Evolutionary conservation across 2,329 filamentous ascomycete species (phyloP).

Genomic region (Colletotrichum lentis): DNA sequence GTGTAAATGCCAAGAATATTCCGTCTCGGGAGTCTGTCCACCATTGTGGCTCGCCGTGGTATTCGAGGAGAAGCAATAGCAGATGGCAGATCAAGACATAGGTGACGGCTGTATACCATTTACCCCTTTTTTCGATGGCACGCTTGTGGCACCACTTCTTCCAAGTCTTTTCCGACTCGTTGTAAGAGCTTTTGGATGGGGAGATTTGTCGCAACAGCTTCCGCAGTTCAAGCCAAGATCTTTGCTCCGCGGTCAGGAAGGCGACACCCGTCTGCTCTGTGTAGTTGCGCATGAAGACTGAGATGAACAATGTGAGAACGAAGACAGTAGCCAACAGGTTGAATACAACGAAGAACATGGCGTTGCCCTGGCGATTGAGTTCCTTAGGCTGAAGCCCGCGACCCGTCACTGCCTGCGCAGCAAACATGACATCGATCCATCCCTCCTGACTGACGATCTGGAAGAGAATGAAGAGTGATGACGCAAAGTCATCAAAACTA

Average conservation of each 20-base stretch:
- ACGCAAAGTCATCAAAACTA: conserved; percentile 94
- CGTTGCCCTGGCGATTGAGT: conserved; percentile 80
- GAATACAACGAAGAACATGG: conserved; percentile 93
- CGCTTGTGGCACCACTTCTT: conserved; percentile 95
- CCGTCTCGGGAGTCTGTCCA: conserved; percentile 78
- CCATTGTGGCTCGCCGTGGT: conserved; percentile 73
- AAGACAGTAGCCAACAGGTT: conserved; percentile 97
- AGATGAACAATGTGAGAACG: conserved; percentile 95
- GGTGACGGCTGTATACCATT: conserved; percentile 88
- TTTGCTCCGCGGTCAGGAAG: conserved; percentile 92
- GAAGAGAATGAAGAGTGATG: conserved; percentile 93
- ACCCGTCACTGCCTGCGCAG: conserved; percentile 82
- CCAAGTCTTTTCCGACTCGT: conserved; percentile 78
- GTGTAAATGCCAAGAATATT: conserved; percentile 81
- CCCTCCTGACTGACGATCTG: conserved; percentile 99
- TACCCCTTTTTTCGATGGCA: conserved; percentile 91
- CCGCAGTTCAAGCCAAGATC: conserved; percentile 93
- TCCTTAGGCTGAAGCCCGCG: conserved; percentile 75
- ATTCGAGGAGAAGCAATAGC: conserved; percentile 84
- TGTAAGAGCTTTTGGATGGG: conserved; percentile 89
- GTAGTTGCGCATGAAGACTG: conserved; percentile 99
- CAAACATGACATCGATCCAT: conserved; percentile 93
- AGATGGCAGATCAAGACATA: conserved; percentile 82
- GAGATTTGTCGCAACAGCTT: conserved; percentile 93
- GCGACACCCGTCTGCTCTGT: conserved; percentile 98